Percentiles rank a stretch among this genome's conserved stretches.
phyloP scores from a whole-genome alignment of 2,329 filamentous ascomycete species.

The Trichoderma citrinoviride region DNA sequence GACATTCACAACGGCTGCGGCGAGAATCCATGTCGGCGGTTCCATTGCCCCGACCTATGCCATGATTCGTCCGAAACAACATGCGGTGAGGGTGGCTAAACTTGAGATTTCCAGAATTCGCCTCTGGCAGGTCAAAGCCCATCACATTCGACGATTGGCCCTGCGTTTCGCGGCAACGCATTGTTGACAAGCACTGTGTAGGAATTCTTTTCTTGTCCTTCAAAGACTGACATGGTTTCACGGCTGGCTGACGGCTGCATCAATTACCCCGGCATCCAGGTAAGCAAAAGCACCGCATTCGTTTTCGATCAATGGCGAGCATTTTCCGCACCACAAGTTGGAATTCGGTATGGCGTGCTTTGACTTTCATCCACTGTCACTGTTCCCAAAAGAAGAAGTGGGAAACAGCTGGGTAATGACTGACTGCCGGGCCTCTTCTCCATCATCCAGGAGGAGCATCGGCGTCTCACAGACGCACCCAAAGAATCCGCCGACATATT shows the following conservation, averaged over 20 bases:
- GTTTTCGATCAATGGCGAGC: too few species aligned
- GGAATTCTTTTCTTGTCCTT: not conserved
- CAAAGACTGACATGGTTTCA: not conserved
- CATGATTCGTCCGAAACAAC: not conserved
- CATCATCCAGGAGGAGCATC: not conserved
- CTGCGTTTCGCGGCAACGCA: not conserved
- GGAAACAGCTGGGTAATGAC: not conserved
- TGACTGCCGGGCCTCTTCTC: not conserved
- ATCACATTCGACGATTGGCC: not conserved
- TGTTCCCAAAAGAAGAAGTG: not conserved
- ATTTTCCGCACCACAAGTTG: not conserved
- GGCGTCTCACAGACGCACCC: not conserved
- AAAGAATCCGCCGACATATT: not conserved
- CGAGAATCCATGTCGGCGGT: not conserved
- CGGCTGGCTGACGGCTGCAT: not conserved
- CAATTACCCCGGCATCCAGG: too few species aligned
- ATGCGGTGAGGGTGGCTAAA: slow-evolving; percentile 11
- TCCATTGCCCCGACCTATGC: not conserved
- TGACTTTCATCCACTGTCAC: not conserved
- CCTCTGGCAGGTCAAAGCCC: not conserved
- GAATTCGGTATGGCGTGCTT: not conserved
- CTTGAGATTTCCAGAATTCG: not conserved
- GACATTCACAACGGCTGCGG: not conserved
- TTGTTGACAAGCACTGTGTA: not conserved
- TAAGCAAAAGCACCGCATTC: not conserved